Percentiles rank a stretch among this genome's conserved stretches.
Conservation (phyloP, 768 basidiomycete species). For the Podaxis rugospora region DNA sequence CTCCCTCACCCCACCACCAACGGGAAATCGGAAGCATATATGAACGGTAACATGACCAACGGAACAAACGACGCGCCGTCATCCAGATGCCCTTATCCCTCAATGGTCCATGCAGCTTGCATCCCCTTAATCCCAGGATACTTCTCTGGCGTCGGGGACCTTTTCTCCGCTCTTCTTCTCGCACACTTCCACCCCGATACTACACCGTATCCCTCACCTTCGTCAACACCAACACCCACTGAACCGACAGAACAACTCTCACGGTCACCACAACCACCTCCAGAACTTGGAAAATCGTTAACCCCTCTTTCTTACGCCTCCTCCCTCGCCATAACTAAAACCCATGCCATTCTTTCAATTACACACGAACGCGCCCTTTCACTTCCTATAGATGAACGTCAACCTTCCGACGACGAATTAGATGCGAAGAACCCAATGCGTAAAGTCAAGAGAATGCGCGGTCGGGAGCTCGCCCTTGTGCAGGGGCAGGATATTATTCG, state of each 20-base stretch:
- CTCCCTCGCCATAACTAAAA: slow-evolving; percentile 67
- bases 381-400: slow-evolving; percentile 56
- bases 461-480: slow-evolving; percentile 80
- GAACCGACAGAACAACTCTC: background rate
- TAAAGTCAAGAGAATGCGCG: slow-evolving; percentile 69
- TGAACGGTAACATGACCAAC: background rate
- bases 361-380: slow-evolving; percentile 55
- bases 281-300: slow-evolving; percentile 4
- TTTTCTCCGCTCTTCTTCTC: slow-evolving; percentile 89
- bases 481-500: slow-evolving; percentile 71
- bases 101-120: slow-evolving; percentile 60
- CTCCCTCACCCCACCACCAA: slow-evolving; percentile 12
- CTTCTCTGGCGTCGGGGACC: slow-evolving; percentile 95
- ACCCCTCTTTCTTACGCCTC: slow-evolving; percentile 55
- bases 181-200: slow-evolving; percentile 58
- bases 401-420: slow-evolving; percentile 71
- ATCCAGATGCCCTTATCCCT: slow-evolving; percentile 15
- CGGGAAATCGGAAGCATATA: background rate
- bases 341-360: slow-evolving; percentile 62
- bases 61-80: background rate
- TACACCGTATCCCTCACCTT: background rate
- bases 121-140: slow-evolving; percentile 85
- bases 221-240: background rate
- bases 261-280: slow-evolving; percentile 6
- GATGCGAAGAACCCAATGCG: slow-evolving; percentile 64